Evolutionary conservation across 345 rosid genomes (phyloP).

Genomic region (Lumnitzera racemosa): DNA sequence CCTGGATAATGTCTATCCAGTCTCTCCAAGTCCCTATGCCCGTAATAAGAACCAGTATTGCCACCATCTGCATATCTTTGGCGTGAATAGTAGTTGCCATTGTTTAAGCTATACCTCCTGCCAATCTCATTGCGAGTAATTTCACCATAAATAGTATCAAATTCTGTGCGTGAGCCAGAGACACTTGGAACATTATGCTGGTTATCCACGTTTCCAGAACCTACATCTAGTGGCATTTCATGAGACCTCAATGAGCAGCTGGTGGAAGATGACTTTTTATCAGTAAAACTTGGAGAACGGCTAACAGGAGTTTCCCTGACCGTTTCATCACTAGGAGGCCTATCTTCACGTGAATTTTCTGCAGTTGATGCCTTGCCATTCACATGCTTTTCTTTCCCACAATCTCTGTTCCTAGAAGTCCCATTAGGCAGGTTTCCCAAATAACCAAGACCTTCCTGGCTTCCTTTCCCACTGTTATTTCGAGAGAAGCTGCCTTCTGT

Average conservation of each 20-base stretch:
- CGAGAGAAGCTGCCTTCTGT: conserved; percentile 8
- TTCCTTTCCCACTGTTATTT: conserved; percentile 14
- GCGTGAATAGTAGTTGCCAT: conserved; percentile 11
- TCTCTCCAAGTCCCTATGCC: conserved; percentile 15
- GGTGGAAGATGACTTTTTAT: too few relatives aligned
- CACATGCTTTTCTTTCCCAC: conserved; percentile 15
- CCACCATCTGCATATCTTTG: conserved; percentile 18
- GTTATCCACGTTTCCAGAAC: too few relatives aligned
- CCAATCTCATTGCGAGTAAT: conserved; percentile 25
- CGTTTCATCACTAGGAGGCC: conserved; percentile 7
- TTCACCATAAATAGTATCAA: conserved; percentile 16
- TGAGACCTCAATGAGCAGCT: too few relatives aligned
- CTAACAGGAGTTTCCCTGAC: not conserved
- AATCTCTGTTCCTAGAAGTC: conserved; percentile 20
- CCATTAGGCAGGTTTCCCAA: conserved; percentile 10
- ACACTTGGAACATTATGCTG: too few relatives aligned
- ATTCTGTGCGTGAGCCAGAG: conserved; percentile 17
- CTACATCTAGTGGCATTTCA: too few relatives aligned
- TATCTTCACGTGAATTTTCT: conserved; percentile 19
- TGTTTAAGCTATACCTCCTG: conserved; percentile 16
- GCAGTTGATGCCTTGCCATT: conserved; percentile 12
- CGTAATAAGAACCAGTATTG: conserved; percentile 5
- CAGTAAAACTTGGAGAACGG: too few relatives aligned
- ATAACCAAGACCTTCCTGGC: conserved; percentile 11
- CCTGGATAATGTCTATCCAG: conserved; percentile 6